Conservation (phyloP, 2,329 filamentous ascomycete genomes). For the Colletotrichum graminicola region DNA sequence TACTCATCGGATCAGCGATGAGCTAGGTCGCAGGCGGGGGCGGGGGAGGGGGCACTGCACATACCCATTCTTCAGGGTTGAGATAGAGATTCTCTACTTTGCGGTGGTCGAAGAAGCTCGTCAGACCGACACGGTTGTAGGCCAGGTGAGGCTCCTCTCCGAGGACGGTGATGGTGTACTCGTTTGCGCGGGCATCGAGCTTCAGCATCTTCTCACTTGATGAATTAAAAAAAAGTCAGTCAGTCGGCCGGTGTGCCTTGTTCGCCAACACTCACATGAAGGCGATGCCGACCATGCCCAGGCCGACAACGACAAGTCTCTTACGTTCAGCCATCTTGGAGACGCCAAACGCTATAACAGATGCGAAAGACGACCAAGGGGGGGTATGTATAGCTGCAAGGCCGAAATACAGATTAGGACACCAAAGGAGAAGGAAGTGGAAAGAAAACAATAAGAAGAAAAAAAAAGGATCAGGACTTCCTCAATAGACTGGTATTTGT, state of each 20-base stretch:
- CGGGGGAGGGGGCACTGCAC: slow-evolving; percentile 40
- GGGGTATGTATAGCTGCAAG: no score
- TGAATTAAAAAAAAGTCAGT: neutral
- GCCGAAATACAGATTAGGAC: neutral
- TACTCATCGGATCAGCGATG: slow-evolving; percentile 48
- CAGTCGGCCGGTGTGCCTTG: no score
- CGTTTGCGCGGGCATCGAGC: slow-evolving; percentile 78
- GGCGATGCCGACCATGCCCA: slow-evolving; percentile 92
- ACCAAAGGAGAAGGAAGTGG: neutral
- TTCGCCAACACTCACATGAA: slow-evolving; percentile 78
- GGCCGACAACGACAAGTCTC: slow-evolving; percentile 83
- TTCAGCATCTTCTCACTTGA: slow-evolving; percentile 88
- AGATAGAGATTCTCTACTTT: slow-evolving; percentile 89
- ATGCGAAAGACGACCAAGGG: neutral
- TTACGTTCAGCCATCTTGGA: slow-evolving; percentile 64
- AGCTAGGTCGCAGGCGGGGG: no score
- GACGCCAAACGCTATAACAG: slow-evolving; percentile 18
- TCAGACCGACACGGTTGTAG: slow-evolving; percentile 91
- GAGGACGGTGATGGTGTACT: slow-evolving; percentile 87
- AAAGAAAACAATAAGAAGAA: neutral
- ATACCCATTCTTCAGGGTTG: slow-evolving; percentile 85
- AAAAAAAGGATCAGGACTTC: neutral
- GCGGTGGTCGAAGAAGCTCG: slow-evolving; percentile 89
- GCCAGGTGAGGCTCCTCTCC: slow-evolving; percentile 90
- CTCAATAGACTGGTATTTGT: neutral